Evolutionary conservation across 805 yeast genomes (phyloP).

Genomic region (Schwanniomyces occidentalis): DNA sequence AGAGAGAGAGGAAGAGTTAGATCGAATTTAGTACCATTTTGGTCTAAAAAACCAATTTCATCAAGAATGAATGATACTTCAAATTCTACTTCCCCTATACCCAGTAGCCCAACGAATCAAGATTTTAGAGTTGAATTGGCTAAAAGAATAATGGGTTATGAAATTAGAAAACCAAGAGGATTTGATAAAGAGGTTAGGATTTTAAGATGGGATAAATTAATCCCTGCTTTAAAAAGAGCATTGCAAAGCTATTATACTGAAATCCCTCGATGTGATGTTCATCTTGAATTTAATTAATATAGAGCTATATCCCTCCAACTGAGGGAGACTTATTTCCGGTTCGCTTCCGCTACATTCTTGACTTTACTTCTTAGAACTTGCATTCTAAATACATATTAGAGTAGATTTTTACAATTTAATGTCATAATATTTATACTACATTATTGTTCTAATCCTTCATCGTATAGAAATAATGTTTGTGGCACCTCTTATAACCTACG

Average conservation of each 20-base stretch:
- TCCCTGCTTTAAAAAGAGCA: slow-evolving; percentile 62
- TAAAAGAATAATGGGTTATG: slow-evolving; percentile 64
- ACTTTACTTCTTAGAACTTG: too few relatives aligned
- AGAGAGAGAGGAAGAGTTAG: slow-evolving; percentile 67
- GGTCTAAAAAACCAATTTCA: slow-evolving; percentile 61
- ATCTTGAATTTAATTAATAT: slow-evolving; percentile 8
- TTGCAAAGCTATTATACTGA: slow-evolving; percentile 65
- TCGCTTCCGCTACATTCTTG: too few relatives aligned
- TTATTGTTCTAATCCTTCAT: too few relatives aligned
- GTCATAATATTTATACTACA: too few relatives aligned
- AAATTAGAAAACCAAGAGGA: slow-evolving; percentile 62
- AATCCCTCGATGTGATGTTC: slow-evolving; percentile 38
- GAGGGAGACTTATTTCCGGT: too few relatives aligned
- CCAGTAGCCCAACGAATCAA: slow-evolving; percentile 18
- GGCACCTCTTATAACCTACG: too few relatives aligned
- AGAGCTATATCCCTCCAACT: too few relatives aligned
- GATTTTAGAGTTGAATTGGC: slow-evolving; percentile 56
- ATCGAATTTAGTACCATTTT: slow-evolving; percentile 65
- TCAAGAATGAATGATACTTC: slow-evolving; percentile 38
- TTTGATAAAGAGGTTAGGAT: slow-evolving; percentile 69
- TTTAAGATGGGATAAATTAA: slow-evolving; percentile 58
- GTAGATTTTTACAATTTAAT: too few relatives aligned
- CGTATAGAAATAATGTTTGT: too few relatives aligned
- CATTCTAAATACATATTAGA: too few relatives aligned
- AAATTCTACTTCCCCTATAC: slow-evolving; percentile 10